A percentile compares a stretch with the other conserved stretches of the same genome.
Conservation (phyloP, 768 basidiomycete genomes). For the Leucosporidium yakuticum region DNA sequence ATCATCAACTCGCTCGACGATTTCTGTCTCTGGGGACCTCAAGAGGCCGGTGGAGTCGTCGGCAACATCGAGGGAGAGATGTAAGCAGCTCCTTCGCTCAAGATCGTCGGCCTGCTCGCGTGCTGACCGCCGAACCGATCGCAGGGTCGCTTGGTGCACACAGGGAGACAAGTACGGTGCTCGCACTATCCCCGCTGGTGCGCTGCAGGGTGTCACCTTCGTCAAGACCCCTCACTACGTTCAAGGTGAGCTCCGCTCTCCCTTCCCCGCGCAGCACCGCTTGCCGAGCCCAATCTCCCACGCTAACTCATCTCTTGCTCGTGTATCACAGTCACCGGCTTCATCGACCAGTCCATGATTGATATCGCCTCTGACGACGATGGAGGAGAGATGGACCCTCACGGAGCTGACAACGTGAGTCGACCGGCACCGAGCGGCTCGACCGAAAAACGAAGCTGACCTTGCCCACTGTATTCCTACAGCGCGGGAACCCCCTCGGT, state of each 20-base stretch:
- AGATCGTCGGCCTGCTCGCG: no score
- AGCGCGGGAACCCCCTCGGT: constrained; percentile 55
- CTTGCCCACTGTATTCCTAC: constrained; percentile 33
- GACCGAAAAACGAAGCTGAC: background rate
- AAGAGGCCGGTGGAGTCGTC: constrained; percentile 24
- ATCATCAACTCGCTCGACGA: constrained; percentile 11
- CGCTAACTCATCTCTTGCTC: no score
- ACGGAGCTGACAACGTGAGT: constrained; percentile 56
- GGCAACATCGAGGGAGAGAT: constrained; percentile 33
- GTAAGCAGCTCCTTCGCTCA: no score
- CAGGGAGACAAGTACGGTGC: constrained; percentile 50
- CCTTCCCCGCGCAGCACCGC: no score
- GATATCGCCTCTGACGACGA: constrained; percentile 54
- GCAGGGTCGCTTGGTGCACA: constrained; percentile 41
- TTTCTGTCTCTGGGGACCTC: constrained; percentile 24
- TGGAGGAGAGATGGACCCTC: constrained; percentile 67
- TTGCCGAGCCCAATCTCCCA: no score
- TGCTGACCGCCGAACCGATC: no score
- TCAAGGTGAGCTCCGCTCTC: constrained; percentile 23
- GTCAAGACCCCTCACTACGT: constrained; percentile 51
- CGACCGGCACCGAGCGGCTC: background rate
- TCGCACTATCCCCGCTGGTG: constrained; percentile 63
- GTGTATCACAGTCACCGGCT: constrained; percentile 49
- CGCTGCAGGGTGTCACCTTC: constrained; percentile 61
- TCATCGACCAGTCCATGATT: constrained; percentile 58